Evolutionary conservation across 371 early-diverging fungal species (phyloP).

Genomic region (Blakeslea trispora): DNA sequence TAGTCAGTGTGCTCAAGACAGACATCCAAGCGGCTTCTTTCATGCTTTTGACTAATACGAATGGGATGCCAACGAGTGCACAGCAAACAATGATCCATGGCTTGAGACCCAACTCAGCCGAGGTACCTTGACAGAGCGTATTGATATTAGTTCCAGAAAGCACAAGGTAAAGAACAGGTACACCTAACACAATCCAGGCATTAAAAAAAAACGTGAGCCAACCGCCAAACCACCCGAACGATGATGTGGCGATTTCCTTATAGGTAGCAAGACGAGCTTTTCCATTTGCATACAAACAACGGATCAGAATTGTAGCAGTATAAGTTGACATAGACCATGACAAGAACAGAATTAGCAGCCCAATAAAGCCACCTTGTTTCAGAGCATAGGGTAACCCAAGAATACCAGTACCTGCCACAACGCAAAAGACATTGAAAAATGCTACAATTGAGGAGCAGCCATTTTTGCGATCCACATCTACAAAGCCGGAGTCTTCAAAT

Average conservation of each 20-base stretch:
- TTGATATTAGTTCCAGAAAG: constrained; percentile 54
- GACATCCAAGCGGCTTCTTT: constrained; percentile 65
- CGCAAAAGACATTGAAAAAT: constrained; percentile 69
- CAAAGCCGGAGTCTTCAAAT: neutral
- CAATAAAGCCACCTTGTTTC: constrained; percentile 79
- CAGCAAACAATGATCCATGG: constrained; percentile 73
- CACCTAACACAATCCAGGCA: constrained; percentile 56
- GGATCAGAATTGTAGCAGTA: constrained; percentile 37
- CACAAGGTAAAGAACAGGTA: constrained; percentile 58
- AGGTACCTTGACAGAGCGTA: constrained; percentile 40
- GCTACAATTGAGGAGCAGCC: constrained; percentile 39
- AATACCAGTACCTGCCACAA: constrained; percentile 81
- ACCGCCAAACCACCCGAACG: constrained; percentile 43
- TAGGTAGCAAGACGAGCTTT: constrained; percentile 47
- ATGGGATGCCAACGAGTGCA: constrained; percentile 50
- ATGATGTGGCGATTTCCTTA: constrained; percentile 38
- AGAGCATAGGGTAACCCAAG: constrained; percentile 81
- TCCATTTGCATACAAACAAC: constrained; percentile 37
- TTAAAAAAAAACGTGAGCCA: constrained; percentile 57
- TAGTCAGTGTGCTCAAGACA: constrained; percentile 61
- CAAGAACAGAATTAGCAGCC: constrained; percentile 65
- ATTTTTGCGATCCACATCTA: constrained; percentile 18
- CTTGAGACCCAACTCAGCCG: constrained; percentile 32
- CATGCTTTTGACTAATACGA: constrained; percentile 59
- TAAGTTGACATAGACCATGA: constrained; percentile 72